These are phyloP conservation scores for Ceratonia siliqua DNA, from an alignment of 306 rosid species.

Conservation along the genomic window DNA sequence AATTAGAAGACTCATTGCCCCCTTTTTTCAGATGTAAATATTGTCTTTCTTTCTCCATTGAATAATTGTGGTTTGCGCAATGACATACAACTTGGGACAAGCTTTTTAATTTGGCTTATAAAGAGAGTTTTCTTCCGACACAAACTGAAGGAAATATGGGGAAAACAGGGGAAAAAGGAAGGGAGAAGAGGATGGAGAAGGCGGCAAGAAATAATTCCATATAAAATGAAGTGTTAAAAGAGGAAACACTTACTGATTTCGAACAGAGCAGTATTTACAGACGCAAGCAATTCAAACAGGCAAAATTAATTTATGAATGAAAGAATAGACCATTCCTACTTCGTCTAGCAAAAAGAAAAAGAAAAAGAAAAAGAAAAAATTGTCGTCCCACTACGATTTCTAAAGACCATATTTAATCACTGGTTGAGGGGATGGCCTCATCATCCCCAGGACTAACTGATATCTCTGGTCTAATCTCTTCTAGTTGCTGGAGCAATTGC, in stretches of 20 bases:
- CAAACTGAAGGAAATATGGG: neutral
- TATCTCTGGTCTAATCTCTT: slow-evolving; percentile 66
- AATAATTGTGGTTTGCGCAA: too few relatives aligned
- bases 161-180: neutral
- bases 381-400: slow-evolving; percentile 8
- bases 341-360: neutral
- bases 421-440: slow-evolving; percentile 56
- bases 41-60: neutral
- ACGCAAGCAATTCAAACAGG: slow-evolving; percentile 27
- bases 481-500: slow-evolving; percentile 77
- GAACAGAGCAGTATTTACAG: slow-evolving; percentile 47
- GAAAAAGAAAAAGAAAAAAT: slow-evolving; percentile 5
- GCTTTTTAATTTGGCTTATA: too few relatives aligned
- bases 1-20: too few relatives aligned
- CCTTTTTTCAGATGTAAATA: neutral
- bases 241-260: slow-evolving; percentile 28
- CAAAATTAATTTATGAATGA: slow-evolving; percentile 63
- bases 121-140: too few relatives aligned
- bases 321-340: slow-evolving; percentile 50
- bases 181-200: neutral
- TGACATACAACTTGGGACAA: too few relatives aligned
- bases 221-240: slow-evolving; percentile 39
- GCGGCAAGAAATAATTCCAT: neutral
- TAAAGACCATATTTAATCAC: slow-evolving; percentile 30
- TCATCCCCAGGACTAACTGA: slow-evolving; percentile 62